Evolutionary conservation across 108 stramenopile genomes (phyloP).

Genomic region (Fragilariopsis cylindrus): DNA sequence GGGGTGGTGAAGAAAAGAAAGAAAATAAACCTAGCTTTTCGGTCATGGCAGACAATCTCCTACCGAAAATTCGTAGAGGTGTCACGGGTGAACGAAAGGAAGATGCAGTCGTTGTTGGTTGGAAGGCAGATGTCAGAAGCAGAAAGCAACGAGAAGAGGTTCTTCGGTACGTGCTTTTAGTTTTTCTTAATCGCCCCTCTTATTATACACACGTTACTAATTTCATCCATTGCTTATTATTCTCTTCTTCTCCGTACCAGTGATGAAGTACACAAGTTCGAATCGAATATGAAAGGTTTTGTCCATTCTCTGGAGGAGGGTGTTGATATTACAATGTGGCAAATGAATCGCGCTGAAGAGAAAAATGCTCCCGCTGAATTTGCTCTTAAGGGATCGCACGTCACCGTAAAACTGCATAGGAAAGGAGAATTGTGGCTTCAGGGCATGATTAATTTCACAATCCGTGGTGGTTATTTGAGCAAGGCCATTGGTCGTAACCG

Average conservation of each 20-base stretch:
- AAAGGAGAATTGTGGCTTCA: conserved; percentile 81
- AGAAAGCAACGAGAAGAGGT: conserved; percentile 83
- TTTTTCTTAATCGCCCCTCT: neutral
- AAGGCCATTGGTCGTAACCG: conserved; percentile 82
- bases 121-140: conserved; percentile 78
- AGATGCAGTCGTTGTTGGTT: conserved; percentile 75
- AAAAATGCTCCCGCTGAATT: conserved; percentile 67
- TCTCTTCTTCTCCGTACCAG: conserved; percentile 28
- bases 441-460: conserved; percentile 72
- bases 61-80: conserved; percentile 84
- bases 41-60: conserved; percentile 32
- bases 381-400: conserved; percentile 77
- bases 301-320: conserved; percentile 76
- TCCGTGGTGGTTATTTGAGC: conserved; percentile 85
- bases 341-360: conserved; percentile 69
- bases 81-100: conserved; percentile 54
- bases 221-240: neutral
- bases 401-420: conserved; percentile 77
- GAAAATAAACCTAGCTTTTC: conserved; percentile 6
- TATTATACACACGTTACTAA: too few relatives aligned
- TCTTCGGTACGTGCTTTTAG: conserved; percentile 51
- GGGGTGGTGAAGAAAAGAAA: conserved; percentile 29
- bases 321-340: conserved; percentile 88
- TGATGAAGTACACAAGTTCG: conserved; percentile 79
- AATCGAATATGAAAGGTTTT: conserved; percentile 70